Base-by-base conservation (phyloP, 805 yeast genomes). In the Schwanniomyces pseudopolymorphus region DNA sequence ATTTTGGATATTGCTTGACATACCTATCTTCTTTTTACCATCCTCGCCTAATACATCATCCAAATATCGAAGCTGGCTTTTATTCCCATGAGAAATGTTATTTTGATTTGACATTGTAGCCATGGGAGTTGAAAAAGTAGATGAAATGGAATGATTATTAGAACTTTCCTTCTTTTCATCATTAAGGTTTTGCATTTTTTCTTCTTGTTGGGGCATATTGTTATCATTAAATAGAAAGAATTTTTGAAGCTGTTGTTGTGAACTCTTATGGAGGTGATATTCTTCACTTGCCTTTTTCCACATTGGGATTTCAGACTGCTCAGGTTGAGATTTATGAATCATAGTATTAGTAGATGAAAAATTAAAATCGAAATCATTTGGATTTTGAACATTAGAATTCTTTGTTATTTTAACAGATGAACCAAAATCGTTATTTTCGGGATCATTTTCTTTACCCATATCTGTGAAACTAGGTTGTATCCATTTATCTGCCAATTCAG, bases 51-150 rank as follows among this genome's bases (percentile, higher is more conserved):
- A 45, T 27, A 64, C 53, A 37, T 63, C 52, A 28, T 58, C 64
- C n/a, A 57, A 41, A 40, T 59, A 51, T 20, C 20, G 39, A 4
- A 48, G 38, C 26, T 54, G 58, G 19, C 49, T 40, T 33, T 51
- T 42, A 21, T 47, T 51, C 4, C 45, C 40, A 10, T 39, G 37
- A 17, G 33, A 27, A 11, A 33, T 49, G n/a, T 54, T 51, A 42
- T 54, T 57, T 17, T 36, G 39, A 27, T 58, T 54, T 36, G 45
- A 45, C 35, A 60, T 52, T 1, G 66, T 61, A 4, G 58, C 64
- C 54, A 68, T 60, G 4, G 75, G 76, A 1, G 76, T 70, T 3
- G 75, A 69, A 28, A 64, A 50, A 0, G 71, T 67, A 9, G 73
- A 66, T 1, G 72, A 66, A 19, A 58, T 44, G 1, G 70, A 54